Conservation (phyloP, 1,139 yeast species). For the Nakaseomyces bracarensis region DNA sequence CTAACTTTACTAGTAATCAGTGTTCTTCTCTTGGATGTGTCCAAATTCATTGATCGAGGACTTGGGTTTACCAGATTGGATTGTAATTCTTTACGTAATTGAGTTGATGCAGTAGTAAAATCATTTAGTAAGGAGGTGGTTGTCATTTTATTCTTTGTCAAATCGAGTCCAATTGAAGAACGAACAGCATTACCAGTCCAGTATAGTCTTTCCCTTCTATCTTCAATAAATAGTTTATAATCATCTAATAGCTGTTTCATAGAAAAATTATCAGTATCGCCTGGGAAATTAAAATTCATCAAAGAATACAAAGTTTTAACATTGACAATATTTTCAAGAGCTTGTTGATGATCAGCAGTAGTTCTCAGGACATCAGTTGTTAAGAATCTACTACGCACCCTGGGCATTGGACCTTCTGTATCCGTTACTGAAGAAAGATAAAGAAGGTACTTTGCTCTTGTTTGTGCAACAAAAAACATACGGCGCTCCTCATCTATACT, state of each 20-base stretch:
- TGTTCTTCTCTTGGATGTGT: neutral
- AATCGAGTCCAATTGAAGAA: conserved; percentile 3
- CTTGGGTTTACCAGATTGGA: neutral
- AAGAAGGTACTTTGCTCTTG: conserved; percentile 60
- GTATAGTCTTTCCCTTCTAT: conserved; percentile 24
- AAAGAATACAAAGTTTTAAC: conserved; percentile 21
- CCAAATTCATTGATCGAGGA: neutral
- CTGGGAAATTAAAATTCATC: conserved; percentile 14
- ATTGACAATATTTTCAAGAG: conserved; percentile 18
- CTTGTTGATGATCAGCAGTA: conserved; percentile 24
- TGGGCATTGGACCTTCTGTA: conserved; percentile 19
- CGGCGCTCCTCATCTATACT: conserved; percentile 66
- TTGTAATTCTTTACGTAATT: conserved; percentile 9
- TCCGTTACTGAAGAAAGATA: conserved; percentile 32
- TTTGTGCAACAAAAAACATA: conserved; percentile 78
- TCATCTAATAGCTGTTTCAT: conserved; percentile 24
- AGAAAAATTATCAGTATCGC: conserved; percentile 17
- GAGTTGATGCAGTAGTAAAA: conserved; percentile 28
- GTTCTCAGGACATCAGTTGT: conserved; percentile 25
- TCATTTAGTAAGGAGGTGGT: conserved; percentile 7
- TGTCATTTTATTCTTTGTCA: neutral
- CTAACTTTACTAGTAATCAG: neutral
- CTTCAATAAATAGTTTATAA: conserved; percentile 24
- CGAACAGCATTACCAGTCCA: conserved; percentile 25
- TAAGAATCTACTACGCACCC: conserved; percentile 29